Evolutionary conservation across 176 grass and related monocot species (phyloP).

Genomic region (Paspalum vaginatum): DNA sequence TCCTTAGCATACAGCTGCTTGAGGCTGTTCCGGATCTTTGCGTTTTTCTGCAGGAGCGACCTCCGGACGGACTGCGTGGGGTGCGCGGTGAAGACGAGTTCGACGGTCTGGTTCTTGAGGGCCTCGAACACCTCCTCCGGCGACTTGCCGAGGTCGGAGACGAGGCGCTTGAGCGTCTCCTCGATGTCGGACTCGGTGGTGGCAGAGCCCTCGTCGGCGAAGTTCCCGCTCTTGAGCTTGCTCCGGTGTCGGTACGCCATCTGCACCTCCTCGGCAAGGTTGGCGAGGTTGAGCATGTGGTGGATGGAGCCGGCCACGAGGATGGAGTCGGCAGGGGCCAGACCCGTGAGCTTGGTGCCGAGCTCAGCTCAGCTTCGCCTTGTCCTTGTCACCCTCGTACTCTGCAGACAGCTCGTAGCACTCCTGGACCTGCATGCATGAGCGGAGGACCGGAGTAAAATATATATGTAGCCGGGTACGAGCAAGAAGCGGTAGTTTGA

Average conservation of each 20-base stretch:
- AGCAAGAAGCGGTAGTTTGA: no score
- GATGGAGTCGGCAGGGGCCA: constrained; percentile 66
- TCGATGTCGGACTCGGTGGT: constrained; percentile 44
- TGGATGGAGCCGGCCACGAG: constrained; percentile 72
- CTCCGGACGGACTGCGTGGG: constrained; percentile 46
- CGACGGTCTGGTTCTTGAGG: constrained; percentile 41
- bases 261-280: constrained; percentile 31
- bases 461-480: no score
- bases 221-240: neutral
- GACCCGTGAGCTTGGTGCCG: constrained; percentile 25
- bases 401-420: constrained; percentile 41
- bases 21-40: no score
- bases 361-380: constrained; percentile 27
- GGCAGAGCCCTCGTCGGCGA: constrained; percentile 43
- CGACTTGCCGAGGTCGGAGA: constrained; percentile 34
- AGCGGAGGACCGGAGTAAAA: no score
- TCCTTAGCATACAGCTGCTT: no score
- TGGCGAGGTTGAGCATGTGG: constrained; percentile 48
- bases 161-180: constrained; percentile 39
- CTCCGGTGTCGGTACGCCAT: no score
- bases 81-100: constrained; percentile 45
- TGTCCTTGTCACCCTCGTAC: constrained; percentile 28
- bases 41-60: constrained; percentile 42
- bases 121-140: constrained; percentile 42
- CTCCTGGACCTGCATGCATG: constrained; percentile 33